Base-by-base conservation (phyloP, 768 basidiomycete genomes). In the Suillus subluteus region DNA sequence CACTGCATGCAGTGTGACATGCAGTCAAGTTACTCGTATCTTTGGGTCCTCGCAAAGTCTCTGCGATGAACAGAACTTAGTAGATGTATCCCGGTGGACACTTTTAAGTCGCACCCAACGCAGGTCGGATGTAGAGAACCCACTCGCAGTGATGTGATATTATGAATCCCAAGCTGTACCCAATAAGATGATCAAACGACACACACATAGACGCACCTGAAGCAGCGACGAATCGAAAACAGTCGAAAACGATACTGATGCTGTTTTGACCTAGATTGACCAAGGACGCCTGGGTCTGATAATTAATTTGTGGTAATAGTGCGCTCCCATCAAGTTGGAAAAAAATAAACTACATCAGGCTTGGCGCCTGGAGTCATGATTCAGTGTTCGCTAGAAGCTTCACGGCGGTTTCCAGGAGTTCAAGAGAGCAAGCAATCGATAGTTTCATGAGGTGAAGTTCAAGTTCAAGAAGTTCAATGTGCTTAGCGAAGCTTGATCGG, bases 1-100 rank as follows among this genome's bases (percentile, higher is more conserved):
- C 83, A 81, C 63, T 88, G 75, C 35, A 87, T 75, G 30, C 83
- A 81, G 69, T 38, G 86, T 32, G 4, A 88, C 26, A 91, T 85
- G 6, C 69, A 37, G 35, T 37, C 35, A 37, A 37, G 7, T 37
- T 37, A 9, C 32, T 76, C 78, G 37, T 83, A 82, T 40, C 38
- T 40, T 40, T 40, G 12, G 35, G 7, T 37, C 35, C 7, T 37
- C 35, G 7, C 7, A 35, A 83, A 71, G 83, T 87, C 7, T 87
- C 86, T 87, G 40, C 9, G n/a, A 11, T 30, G 67, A n/a, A 66
- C 38, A 40, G 38, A 12, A 40, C 2, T 40, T 58, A 66, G 63
- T 68, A 71, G 35, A 32, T 37, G 61, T 30, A 69, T 68, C 63
- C 67, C 58, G 15, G 7, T 62, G 13, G 35, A 32, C 50, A 37